phyloP scores from a whole-genome alignment of 192 early-diverging fungal species.

The Coemansia sp. region DNA sequence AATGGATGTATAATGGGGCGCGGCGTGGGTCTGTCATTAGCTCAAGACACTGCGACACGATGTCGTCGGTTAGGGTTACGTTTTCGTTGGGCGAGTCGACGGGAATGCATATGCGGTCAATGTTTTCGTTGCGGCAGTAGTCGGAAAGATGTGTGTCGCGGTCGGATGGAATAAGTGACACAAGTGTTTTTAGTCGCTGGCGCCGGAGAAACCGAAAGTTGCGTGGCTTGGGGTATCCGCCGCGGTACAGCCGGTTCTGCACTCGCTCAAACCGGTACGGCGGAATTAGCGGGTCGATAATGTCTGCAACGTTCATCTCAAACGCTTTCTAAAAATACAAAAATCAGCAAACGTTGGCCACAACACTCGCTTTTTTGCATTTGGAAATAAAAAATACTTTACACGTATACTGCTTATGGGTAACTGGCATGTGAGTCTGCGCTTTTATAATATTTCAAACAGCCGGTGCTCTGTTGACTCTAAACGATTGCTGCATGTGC shows the following conservation, averaged over 20 bases:
- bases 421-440: background rate
- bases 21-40: slow-evolving; percentile 72
- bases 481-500: no score
- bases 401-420: background rate
- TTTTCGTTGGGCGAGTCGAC: slow-evolving; percentile 86
- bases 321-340: background rate
- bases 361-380: slow-evolving; percentile 11
- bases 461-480: no score
- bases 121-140: slow-evolving; percentile 65
- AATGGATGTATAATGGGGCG: slow-evolving; percentile 84
- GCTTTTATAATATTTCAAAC: no score
- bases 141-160: slow-evolving; percentile 58
- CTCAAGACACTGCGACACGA: slow-evolving; percentile 65
- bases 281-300: slow-evolving; percentile 49
- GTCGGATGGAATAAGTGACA: slow-evolving; percentile 79
- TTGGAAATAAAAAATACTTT: background rate
- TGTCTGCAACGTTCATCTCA: slow-evolving; percentile 15
- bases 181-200: slow-evolving; percentile 66
- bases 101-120: slow-evolving; percentile 63
- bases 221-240: slow-evolving; percentile 82
- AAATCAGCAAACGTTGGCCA: background rate
- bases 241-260: slow-evolving; percentile 80
- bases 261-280: slow-evolving; percentile 86
- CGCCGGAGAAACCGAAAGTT: slow-evolving; percentile 83
- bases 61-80: slow-evolving; percentile 74